phyloP scores from a whole-genome alignment of 345 rosid species.

The Cardamine resedifolia region DNA sequence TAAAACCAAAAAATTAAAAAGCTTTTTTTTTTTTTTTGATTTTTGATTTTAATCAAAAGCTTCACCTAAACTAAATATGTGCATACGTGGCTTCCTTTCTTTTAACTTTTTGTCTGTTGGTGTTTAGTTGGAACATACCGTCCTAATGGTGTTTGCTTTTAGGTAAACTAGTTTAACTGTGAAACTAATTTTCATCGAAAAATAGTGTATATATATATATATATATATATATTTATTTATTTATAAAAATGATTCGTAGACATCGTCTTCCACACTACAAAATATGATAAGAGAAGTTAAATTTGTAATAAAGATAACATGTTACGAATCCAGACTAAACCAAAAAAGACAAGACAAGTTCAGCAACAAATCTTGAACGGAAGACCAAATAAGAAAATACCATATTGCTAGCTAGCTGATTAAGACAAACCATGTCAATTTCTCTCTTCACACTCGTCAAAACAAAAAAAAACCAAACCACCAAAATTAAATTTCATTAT shows the following conservation, averaged over 20 bases:
- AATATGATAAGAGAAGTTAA: background rate
- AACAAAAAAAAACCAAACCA: too few relatives aligned
- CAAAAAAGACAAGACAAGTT: background rate
- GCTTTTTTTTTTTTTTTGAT: background rate
- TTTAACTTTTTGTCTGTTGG: background rate
- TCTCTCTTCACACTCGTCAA: too few relatives aligned
- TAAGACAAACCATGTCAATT: background rate
- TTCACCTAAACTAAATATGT: conserved; percentile 10
- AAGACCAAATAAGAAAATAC: background rate
- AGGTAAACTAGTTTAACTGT: too few relatives aligned
- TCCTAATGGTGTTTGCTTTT: too few relatives aligned
- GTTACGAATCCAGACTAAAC: background rate
- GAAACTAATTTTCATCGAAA: too few relatives aligned
- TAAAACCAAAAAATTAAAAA: too few relatives aligned
- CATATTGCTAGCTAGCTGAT: too few relatives aligned
- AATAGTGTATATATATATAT: too few relatives aligned
- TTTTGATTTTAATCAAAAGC: too few relatives aligned
- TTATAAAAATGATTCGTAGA: too few relatives aligned
- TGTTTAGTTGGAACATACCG: background rate
- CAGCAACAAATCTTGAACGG: background rate
- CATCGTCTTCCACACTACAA: too few relatives aligned
- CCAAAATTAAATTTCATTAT: background rate
- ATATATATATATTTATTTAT: too few relatives aligned
- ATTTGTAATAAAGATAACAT: background rate
- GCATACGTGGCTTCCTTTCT: conserved; percentile 22